Conservation (phyloP, 2,329 filamentous ascomycete genomes). For the Clarireedia homoeocarpa region DNA sequence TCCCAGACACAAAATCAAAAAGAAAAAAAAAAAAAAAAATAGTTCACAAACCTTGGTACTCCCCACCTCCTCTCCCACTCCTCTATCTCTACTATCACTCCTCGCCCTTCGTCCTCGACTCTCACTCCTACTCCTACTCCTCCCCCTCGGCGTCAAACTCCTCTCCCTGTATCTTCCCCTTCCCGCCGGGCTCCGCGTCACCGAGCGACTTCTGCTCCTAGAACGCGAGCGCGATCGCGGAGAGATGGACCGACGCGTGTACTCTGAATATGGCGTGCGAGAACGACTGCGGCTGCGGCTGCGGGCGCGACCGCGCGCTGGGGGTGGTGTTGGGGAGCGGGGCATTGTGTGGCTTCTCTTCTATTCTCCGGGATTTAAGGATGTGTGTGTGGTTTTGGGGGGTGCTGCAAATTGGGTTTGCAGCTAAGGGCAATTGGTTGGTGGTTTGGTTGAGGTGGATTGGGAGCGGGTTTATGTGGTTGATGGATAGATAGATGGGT, state of each 20-base stretch:
- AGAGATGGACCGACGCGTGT: slow-evolving; percentile 25
- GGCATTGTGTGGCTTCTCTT: slow-evolving; percentile 14
- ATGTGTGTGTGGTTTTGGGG: too few species aligned
- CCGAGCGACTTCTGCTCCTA: slow-evolving; percentile 23
- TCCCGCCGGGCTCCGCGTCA: not conserved
- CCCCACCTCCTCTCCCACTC: slow-evolving; percentile 30
- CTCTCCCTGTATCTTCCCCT: not conserved
- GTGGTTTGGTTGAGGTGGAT: too few species aligned
- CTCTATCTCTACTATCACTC: slow-evolving; percentile 23
- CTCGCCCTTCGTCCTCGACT: slow-evolving; percentile 15
- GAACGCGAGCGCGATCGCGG: slow-evolving; percentile 25
- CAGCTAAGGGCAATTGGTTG: too few species aligned
- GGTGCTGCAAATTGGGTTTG: too few species aligned
- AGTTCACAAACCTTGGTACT: slow-evolving; percentile 43
- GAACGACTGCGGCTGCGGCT: slow-evolving; percentile 21
- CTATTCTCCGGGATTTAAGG: not conserved
- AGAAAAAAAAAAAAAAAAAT: not conserved
- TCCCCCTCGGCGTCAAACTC: not conserved
- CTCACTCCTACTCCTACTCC: slow-evolving; percentile 23
- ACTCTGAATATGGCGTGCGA: slow-evolving; percentile 25
- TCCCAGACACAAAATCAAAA: not conserved
- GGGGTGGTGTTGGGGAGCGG: slow-evolving; percentile 19
- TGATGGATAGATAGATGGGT: too few species aligned
- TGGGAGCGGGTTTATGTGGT: too few species aligned
- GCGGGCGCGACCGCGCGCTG: slow-evolving; percentile 18